Evolutionary conservation across 805 yeast genomes (phyloP).

Genomic region (Nakazawaea ernobii): DNA sequence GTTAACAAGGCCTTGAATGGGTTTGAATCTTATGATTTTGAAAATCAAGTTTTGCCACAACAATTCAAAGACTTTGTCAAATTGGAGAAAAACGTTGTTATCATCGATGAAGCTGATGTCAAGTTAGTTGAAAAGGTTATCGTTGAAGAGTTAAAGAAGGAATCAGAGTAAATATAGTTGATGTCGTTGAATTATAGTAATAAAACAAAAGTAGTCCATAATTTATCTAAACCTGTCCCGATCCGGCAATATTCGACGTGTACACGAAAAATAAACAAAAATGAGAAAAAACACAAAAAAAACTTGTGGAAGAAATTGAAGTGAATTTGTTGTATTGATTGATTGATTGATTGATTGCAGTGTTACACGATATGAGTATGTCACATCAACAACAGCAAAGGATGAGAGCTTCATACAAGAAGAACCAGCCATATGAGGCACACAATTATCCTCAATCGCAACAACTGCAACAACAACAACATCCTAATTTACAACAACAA

Average conservation of each 20-base stretch:
- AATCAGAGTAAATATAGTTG: slow-evolving; percentile 11
- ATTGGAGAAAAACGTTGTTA: slow-evolving; percentile 68
- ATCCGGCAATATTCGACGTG: background rate
- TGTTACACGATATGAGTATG: background rate
- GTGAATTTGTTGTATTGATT: too few species aligned
- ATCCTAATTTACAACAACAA: background rate
- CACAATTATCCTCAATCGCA: background rate
- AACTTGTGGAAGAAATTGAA: too few species aligned
- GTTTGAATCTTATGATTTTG: slow-evolving; percentile 75
- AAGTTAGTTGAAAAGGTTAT: slow-evolving; percentile 72
- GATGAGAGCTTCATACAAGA: slow-evolving; percentile 3
- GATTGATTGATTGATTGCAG: background rate
- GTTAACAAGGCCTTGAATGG: slow-evolving; percentile 73
- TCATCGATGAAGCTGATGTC: slow-evolving; percentile 66
- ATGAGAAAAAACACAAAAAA: background rate
- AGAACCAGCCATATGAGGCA: background rate
- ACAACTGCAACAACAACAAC: slow-evolving; percentile 1
- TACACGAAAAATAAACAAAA: background rate
- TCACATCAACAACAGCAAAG: slow-evolving; percentile 7
- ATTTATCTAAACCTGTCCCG: background rate
- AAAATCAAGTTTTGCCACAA: slow-evolving; percentile 80
- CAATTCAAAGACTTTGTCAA: slow-evolving; percentile 70
- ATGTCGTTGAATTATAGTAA: too few species aligned
- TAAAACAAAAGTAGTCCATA: too few species aligned
- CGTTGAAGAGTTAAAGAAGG: slow-evolving; percentile 60